Conservation (phyloP, 305 asterid genomes). For the Fraxinus nigra region DNA sequence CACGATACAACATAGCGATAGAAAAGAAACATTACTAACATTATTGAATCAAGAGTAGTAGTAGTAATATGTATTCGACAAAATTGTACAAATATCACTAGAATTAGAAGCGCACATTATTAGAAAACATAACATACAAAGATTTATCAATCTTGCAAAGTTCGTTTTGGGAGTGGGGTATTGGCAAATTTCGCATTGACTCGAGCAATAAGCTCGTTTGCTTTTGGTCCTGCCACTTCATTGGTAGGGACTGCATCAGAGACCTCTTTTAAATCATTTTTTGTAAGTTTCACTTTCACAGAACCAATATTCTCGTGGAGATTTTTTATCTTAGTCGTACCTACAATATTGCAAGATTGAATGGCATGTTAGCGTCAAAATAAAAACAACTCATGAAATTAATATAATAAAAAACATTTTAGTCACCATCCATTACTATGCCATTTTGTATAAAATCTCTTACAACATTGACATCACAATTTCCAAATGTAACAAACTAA, state of each 20-base stretch:
- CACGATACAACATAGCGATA: not conserved
- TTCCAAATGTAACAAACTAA: not conserved
- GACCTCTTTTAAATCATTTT: constrained; percentile 36
- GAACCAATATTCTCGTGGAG: constrained; percentile 44
- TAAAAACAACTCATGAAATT: not conserved
- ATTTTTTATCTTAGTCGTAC: constrained; percentile 55
- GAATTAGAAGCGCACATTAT: not conserved
- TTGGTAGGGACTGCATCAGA: constrained; percentile 37
- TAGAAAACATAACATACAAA: not conserved
- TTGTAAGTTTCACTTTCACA: constrained; percentile 38
- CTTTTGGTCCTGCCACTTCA: constrained; percentile 43
- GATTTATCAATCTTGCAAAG: not conserved
- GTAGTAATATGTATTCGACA: not conserved
- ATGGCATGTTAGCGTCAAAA: no score
- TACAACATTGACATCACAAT: not conserved
- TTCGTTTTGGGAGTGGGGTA: constrained; percentile 37
- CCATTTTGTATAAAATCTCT: not conserved
- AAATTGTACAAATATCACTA: not conserved
- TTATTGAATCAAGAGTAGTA: not conserved
- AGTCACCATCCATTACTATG: not conserved
- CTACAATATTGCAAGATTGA: constrained; percentile 24
- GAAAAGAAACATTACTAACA: not conserved
- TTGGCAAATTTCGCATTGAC: constrained; percentile 32
- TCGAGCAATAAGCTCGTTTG: constrained; percentile 13
- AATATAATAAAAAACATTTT: no score